Percentiles rank a stretch among this genome's conserved stretches.
phyloP scores from a whole-genome alignment of 2,329 filamentous ascomycete species.

The Aspergillus fumigatus region DNA sequence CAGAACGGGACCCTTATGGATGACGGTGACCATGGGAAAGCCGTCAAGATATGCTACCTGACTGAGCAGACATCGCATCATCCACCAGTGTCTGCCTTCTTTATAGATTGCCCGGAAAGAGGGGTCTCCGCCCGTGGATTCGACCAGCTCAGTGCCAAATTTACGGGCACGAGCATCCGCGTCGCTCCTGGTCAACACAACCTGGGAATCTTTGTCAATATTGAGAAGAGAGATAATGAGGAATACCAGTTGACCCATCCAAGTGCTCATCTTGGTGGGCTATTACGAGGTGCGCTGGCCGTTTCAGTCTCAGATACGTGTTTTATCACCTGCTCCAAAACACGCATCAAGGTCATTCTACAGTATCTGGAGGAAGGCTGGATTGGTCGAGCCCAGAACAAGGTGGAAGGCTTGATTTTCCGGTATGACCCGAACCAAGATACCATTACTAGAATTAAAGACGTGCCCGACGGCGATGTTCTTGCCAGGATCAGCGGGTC shows the following conservation, averaged over 20 bases:
- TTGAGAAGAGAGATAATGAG: conserved; percentile 76
- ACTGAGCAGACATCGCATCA: conserved; percentile 98
- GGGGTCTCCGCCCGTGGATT: conserved; percentile 85
- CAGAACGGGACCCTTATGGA: conserved; percentile 31
- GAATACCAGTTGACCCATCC: conserved; percentile 95
- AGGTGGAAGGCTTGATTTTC: conserved; percentile 86
- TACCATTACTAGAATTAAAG: conserved; percentile 70
- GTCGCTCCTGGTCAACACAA: conserved; percentile 92
- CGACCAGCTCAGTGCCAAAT: conserved; percentile 95
- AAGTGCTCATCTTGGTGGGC: conserved; percentile 82
- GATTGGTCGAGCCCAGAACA: conserved; percentile 87
- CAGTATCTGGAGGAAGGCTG: conserved; percentile 94
- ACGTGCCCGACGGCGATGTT: conserved; percentile 80
- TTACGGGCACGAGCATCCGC: conserved; percentile 90
- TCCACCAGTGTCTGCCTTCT: conserved; percentile 94
- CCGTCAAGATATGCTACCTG: conserved; percentile 81
- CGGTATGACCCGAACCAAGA: conserved; percentile 85
- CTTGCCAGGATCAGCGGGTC: conserved; percentile 76
- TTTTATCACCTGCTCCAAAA: conserved; percentile 85
- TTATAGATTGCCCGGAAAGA: conserved; percentile 85
- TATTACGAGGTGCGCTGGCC: conserved; percentile 80
- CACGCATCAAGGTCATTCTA: conserved; percentile 83
- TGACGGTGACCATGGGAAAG: conserved; percentile 37
- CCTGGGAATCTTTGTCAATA: conserved; percentile 86
- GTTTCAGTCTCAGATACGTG: conserved; percentile 87